phyloP scores from a whole-genome alignment of 345 rosid genomes.

The Hirschfeldia incana region DNA sequence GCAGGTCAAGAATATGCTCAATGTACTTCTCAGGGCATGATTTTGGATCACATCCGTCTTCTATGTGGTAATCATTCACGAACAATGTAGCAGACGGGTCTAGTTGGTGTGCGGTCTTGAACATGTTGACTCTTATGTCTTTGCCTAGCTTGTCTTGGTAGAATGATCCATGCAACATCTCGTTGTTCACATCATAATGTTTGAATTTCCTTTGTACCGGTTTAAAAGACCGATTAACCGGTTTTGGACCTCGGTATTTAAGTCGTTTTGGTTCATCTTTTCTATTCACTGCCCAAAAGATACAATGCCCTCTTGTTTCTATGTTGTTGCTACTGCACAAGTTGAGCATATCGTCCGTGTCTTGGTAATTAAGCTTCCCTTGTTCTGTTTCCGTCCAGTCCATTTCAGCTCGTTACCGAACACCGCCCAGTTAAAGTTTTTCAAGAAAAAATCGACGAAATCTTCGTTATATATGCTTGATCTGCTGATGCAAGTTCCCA shows the following conservation, averaged over 20 bases:
- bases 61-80: slow-evolving; percentile 88
- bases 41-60: slow-evolving; percentile 76
- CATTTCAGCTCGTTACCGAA: slow-evolving; percentile 92
- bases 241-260: slow-evolving; percentile 63
- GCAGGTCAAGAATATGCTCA: slow-evolving; percentile 65
- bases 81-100: slow-evolving; percentile 75
- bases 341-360: slow-evolving; percentile 86
- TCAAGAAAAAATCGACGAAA: slow-evolving; percentile 68
- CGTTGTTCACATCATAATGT: slow-evolving; percentile 94
- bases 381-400: slow-evolving; percentile 89
- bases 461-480: slow-evolving; percentile 86
- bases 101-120: slow-evolving; percentile 67
- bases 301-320: slow-evolving; percentile 79
- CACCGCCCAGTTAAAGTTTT: slow-evolving; percentile 89
- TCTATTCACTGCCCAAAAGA: slow-evolving; percentile 86
- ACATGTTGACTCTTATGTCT: slow-evolving; percentile 73
- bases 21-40: slow-evolving; percentile 73
- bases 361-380: slow-evolving; percentile 35
- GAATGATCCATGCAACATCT: slow-evolving; percentile 97
- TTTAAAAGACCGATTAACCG: slow-evolving; percentile 67
- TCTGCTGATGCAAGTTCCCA: slow-evolving; percentile 88
- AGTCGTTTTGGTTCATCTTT: slow-evolving; percentile 58
- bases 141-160: slow-evolving; percentile 70
- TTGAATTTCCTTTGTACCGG: slow-evolving; percentile 82
- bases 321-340: slow-evolving; percentile 63